Conservation (phyloP, 2,329 filamentous ascomycete genomes). For the Cordyceps javanica region DNA sequence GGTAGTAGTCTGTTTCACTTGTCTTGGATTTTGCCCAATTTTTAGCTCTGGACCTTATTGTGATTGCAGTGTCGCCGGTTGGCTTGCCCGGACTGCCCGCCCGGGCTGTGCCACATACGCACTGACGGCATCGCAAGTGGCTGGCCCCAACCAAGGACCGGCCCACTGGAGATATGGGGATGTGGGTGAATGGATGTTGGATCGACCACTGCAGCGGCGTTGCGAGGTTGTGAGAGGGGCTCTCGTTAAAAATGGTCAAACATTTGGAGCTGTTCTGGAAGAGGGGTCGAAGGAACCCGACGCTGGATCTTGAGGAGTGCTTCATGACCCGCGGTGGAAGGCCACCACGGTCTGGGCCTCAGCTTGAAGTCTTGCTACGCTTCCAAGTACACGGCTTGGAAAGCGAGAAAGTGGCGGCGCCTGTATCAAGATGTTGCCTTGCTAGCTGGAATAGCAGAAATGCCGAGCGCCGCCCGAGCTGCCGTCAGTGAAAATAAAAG, state of each 20-base stretch:
- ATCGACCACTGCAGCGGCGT: background rate
- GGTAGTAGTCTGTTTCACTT: background rate
- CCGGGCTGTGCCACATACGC: background rate
- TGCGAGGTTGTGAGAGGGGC: background rate
- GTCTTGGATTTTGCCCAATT: background rate
- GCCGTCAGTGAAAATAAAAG: background rate
- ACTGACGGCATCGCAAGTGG: conserved; percentile 1
- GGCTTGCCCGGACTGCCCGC: background rate
- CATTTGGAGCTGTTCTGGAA: background rate
- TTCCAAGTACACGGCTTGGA: background rate
- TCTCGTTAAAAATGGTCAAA: background rate
- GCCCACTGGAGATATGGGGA: background rate
- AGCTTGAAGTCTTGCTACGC: background rate
- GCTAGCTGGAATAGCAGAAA: background rate
- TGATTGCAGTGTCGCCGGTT: background rate
- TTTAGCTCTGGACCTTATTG: background rate
- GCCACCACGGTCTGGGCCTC: background rate
- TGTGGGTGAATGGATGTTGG: background rate
- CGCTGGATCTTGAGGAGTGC: background rate
- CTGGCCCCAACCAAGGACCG: background rate
- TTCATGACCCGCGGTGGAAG: background rate
- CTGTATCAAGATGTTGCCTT: background rate
- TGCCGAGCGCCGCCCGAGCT: background rate
- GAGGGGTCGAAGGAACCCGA: background rate
- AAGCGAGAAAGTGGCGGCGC: background rate